Evolutionary conservation across 2,329 filamentous ascomycete genomes (phyloP).

Genomic region (Acarospora socialis): DNA sequence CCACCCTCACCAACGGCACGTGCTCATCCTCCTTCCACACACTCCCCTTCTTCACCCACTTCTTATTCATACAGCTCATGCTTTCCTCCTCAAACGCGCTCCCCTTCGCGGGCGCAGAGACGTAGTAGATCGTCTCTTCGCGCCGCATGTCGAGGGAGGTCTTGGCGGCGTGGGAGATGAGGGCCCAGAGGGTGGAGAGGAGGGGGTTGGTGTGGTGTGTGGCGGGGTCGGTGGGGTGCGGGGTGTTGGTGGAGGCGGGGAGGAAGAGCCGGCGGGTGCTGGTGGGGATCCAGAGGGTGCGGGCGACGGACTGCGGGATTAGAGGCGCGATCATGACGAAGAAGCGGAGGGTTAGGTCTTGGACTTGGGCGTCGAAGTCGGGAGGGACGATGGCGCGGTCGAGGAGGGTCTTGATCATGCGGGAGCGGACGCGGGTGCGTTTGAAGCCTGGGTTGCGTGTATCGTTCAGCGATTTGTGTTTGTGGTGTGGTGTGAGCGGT

Average conservation of each 20-base stretch:
- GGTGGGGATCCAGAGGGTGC: too few relatives aligned
- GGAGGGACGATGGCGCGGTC: conserved; percentile 1
- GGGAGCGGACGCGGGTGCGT: conserved; percentile 4
- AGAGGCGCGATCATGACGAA: not conserved
- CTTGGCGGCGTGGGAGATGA: conserved; percentile 3
- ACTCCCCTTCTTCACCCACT: not conserved
- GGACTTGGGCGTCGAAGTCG: conserved; percentile 1
- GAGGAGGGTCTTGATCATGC: conserved; percentile 2
- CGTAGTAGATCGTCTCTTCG: conserved; percentile 4
- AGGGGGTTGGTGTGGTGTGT: too few relatives aligned
- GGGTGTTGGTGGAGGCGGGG: too few relatives aligned
- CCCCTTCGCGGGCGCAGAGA: not conserved
- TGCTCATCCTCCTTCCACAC: not conserved
- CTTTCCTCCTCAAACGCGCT: not conserved
- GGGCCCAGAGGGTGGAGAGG: too few relatives aligned
- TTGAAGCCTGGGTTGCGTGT: conserved; percentile 2
- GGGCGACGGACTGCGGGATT: conserved; percentile 1
- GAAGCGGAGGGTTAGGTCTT: not conserved
- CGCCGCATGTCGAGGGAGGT: conserved; percentile 6
- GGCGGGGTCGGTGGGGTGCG: too few relatives aligned
- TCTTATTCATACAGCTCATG: not conserved
- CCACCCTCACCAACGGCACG: not conserved
- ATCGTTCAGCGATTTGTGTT: not conserved
- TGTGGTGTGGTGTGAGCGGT: not conserved
- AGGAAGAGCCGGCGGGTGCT: too few relatives aligned